Evolutionary conservation across 352 stramenopile genomes (phyloP).

Genomic region (Globisporangium radiosum): DNA sequence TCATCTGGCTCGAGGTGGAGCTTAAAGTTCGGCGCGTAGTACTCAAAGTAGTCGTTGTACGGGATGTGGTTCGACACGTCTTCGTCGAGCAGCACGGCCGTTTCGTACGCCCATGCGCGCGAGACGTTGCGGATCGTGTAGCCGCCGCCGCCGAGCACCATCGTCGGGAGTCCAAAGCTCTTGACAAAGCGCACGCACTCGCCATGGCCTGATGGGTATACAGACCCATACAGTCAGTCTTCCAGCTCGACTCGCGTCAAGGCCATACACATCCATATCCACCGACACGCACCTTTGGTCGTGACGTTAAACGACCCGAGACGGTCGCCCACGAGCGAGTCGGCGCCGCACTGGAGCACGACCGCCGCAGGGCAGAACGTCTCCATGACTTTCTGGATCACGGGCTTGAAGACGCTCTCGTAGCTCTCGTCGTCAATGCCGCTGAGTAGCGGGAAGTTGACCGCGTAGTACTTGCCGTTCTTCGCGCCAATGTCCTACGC

Average conservation of each 20-base stretch:
- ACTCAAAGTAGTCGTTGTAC: slow-evolving; percentile 99
- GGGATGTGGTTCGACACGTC: slow-evolving; percentile 94
- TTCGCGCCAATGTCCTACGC: slow-evolving; percentile 75
- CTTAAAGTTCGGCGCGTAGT: slow-evolving; percentile 91
- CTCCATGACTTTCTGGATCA: slow-evolving; percentile 98
- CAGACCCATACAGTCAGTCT: too few species aligned
- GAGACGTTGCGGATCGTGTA: slow-evolving; percentile 99
- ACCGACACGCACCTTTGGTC: slow-evolving; percentile 79
- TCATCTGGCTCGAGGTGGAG: slow-evolving; percentile 73
- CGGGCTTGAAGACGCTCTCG: slow-evolving; percentile 80
- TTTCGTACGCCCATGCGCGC: slow-evolving; percentile 92
- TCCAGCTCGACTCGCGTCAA: too few species aligned
- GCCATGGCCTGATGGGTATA: slow-evolving; percentile 61
- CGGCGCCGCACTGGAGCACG: slow-evolving; percentile 97
- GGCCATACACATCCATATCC: too few species aligned
- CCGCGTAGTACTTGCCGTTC: slow-evolving; percentile 96
- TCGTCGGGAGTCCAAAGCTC: slow-evolving; percentile 94
- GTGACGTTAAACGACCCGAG: slow-evolving; percentile 98
- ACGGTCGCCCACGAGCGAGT: slow-evolving; percentile 96
- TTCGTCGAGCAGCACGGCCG: slow-evolving; percentile 90
- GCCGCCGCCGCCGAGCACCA: slow-evolving; percentile 95
- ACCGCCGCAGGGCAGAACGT: slow-evolving; percentile 94
- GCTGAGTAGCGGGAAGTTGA: slow-evolving; percentile 98
- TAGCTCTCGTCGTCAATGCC: slow-evolving; percentile 98
- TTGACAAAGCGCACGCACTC: slow-evolving; percentile 96